Evolutionary conservation across 176 grass and related monocot species (phyloP).

Genomic region (Oryza rufipogon): DNA sequence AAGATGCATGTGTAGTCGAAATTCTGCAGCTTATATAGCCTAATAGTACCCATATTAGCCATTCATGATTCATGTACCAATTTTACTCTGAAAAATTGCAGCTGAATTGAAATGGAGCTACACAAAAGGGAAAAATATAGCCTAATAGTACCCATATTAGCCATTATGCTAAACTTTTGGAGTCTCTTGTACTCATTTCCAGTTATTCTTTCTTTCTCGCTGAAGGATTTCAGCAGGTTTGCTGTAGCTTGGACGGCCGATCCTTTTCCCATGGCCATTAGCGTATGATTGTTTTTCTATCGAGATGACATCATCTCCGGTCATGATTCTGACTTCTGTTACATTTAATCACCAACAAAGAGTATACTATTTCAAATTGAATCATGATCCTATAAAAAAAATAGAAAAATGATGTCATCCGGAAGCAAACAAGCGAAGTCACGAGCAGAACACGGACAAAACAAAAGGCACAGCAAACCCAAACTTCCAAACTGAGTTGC

Average conservation of each 20-base stretch:
- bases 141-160: too few species aligned
- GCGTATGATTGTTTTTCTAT: not conserved
- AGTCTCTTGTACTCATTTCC: not conserved
- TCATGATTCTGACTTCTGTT: slow-evolving; percentile 1
- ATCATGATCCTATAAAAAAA: too few species aligned
- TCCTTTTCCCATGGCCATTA: not conserved
- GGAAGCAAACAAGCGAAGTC: slow-evolving; percentile 26
- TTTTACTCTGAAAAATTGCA: slow-evolving; percentile 34
- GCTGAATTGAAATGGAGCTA: not conserved
- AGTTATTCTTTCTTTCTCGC: not conserved
- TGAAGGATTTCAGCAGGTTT: not conserved
- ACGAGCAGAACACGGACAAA: not conserved
- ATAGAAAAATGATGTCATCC: not conserved
- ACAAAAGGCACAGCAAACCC: not conserved
- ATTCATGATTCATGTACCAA: slow-evolving; percentile 36
- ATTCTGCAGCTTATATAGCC: slow-evolving; percentile 14
- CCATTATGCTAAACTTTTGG: not conserved
- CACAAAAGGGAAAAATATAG: not conserved
- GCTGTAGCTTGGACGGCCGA: not conserved
- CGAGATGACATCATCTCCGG: not conserved
- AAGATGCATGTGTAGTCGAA: not conserved
- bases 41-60: not conserved
- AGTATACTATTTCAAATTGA: too few species aligned
- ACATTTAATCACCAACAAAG: not conserved
- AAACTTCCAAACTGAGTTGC: not conserved